Conservation (phyloP, 805 yeast genomes). For the Clavispora asparagi region DNA sequence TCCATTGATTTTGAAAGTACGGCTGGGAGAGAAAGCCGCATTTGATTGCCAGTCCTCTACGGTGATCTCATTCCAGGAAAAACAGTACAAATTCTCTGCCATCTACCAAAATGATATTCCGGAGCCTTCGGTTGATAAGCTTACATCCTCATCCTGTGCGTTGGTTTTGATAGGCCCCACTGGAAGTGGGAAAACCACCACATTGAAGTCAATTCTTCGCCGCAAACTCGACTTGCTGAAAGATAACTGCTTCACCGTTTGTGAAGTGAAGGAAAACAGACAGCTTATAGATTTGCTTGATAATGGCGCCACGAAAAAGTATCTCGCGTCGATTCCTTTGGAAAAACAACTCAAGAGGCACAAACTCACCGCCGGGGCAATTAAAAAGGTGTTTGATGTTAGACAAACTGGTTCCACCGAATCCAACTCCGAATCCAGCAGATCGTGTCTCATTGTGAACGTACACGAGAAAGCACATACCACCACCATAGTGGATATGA, state of each 20-base stretch:
- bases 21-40: conserved; percentile 7
- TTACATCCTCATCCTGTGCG: conserved; percentile 5
- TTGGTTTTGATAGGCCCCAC: conserved; percentile 10
- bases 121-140: conserved; percentile 1
- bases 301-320: conserved; percentile 4
- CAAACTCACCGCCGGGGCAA: conserved; percentile 3
- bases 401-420: conserved; percentile 19
- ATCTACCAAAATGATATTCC: conserved; percentile 9
- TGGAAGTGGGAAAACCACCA: conserved; percentile 27
- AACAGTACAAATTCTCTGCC: conserved; percentile 18
- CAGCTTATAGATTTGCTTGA: conserved; percentile 23
- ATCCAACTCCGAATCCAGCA: conserved; percentile 16
- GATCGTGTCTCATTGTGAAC: conserved; percentile 24
- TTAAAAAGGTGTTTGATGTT: conserved; percentile 12
- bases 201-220: conserved; percentile 16
- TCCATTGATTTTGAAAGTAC: conserved; percentile 25
- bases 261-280: conserved; percentile 24
- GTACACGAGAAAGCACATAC: conserved; percentile 16
- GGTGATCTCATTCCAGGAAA: conserved; percentile 16
- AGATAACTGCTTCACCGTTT: conserved; percentile 18
- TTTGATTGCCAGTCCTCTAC: conserved; percentile 3
- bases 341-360: conserved; percentile 11
- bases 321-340: conserved; percentile 10
- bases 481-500: conserved; percentile 22
- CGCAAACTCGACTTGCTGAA: conserved; percentile 8